Base-by-base conservation (phyloP, 2,329 filamentous ascomycete species). In the Pleomassaria siparia region DNA sequence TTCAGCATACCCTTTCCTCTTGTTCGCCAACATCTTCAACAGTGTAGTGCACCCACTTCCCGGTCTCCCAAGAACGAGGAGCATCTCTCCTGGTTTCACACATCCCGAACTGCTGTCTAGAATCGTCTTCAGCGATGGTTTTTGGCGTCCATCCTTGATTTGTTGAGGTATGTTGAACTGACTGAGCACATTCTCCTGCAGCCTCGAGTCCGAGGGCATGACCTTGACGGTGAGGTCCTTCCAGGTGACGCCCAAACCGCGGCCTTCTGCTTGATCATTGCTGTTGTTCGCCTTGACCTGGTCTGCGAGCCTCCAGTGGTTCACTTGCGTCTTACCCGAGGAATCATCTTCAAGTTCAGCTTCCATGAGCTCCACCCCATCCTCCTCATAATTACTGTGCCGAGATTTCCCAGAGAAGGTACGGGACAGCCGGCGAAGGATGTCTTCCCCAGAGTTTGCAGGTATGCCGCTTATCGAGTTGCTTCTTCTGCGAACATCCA, bases 71-170 rank as follows among this genome's bases (percentile, higher is more conserved):
- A 89, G 74, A 0, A 89, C 85, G 0, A 88, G 72, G 1, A 88
- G 69, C 86, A 88, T 87, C 67, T 88, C 85, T 15, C 85, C 87
- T 0, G 86, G 85, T 63, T 85, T 85, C 41, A 89, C 82, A 55
- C 84, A 88, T 8, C 86, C 86, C 62, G 84, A 81, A 47, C 79
- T 82, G 56, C 81, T 21, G 24, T 40, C 37, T n/a, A 58, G 13
- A 18, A 58, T 55, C 9, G 52, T 53, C 37, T 43, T 47, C 32
- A 55, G 18, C 6, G 15, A 29, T n/a, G 46, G 40, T 25, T 49
- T 49, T 10, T 51, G 49, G 43, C 54, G 48, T 26, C 40, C 37
- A 25, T 56, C 54, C 12, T 42, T 43, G 11, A 56, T 43, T 22
- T 40, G 41, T 37, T 53, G 51, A 16, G 47, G 49, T 12, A 58